These are phyloP conservation scores for Sporisorium scitamineum DNA, from an alignment of 1,284 basidiomycete species.

Conservation along the genomic window DNA sequence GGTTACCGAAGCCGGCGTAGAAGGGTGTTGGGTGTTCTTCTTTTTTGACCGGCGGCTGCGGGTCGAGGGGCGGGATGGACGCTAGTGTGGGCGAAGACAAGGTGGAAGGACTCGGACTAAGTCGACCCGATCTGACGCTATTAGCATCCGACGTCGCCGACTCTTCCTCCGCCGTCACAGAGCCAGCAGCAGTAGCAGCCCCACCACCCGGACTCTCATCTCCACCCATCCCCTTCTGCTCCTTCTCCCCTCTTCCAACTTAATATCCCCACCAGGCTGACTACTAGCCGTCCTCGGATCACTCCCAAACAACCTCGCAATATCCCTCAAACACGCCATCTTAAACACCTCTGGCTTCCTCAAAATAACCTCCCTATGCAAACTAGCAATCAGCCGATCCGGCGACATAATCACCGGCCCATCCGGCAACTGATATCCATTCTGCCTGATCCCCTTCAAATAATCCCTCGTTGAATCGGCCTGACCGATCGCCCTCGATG, in stretches of 20 bases:
- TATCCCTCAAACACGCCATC: slow-evolving; percentile 98
- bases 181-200: slow-evolving; percentile 26
- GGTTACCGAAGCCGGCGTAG: slow-evolving; percentile 97
- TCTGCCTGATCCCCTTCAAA: slow-evolving; percentile 92
- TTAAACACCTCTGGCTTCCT: slow-evolving; percentile 99
- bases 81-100: slow-evolving; percentile 19
- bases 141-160: slow-evolving; percentile 67
- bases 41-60: slow-evolving; percentile 47
- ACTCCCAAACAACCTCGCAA: slow-evolving; percentile 88
- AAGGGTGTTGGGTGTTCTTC: slow-evolving; percentile 75
- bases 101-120: slow-evolving; percentile 10
- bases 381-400: slow-evolving; percentile 90
- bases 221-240: slow-evolving; percentile 10
- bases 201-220: slow-evolving; percentile 22
- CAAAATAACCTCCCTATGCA: slow-evolving; percentile 78
- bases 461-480: slow-evolving; percentile 97
- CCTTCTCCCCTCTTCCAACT: slow-evolving; percentile 8
- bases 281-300: slow-evolving; percentile 35
- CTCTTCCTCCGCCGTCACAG: neutral
- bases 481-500: slow-evolving; percentile 96
- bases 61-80: neutral
- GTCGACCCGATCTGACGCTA: slow-evolving; percentile 15
- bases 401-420: slow-evolving; percentile 99
- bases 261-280: slow-evolving; percentile 29
- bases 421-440: slow-evolving; percentile 93